phyloP scores from a whole-genome alignment of 2,329 filamentous ascomycete species.

The Alternaria atra region DNA sequence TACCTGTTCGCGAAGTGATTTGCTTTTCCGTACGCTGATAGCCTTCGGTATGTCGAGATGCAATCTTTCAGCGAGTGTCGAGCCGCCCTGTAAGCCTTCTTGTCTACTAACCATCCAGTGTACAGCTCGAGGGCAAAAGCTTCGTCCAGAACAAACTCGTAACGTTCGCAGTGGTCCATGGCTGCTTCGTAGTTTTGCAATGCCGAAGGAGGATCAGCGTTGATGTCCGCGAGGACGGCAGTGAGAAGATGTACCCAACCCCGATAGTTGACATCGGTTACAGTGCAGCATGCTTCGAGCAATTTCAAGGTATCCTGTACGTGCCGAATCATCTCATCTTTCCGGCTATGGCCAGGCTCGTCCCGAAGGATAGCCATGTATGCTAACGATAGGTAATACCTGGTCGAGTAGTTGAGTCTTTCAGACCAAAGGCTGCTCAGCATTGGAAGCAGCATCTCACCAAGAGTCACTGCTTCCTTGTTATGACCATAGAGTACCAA shows the following conservation, averaged over 20 bases:
- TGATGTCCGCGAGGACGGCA: constrained; percentile 73
- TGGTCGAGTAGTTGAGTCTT: constrained; percentile 53
- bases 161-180: constrained; percentile 74
- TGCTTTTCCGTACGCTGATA: constrained; percentile 75
- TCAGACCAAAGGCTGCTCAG: constrained; percentile 56
- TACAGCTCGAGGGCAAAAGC: constrained; percentile 78
- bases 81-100: constrained; percentile 72
- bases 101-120: constrained; percentile 73
- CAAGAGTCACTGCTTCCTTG: constrained; percentile 54
- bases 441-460: constrained; percentile 52
- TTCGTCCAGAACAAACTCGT: constrained; percentile 75
- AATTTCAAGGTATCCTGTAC: constrained; percentile 66
- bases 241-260: constrained; percentile 73
- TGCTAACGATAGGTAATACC: constrained; percentile 55
- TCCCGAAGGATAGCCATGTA: constrained; percentile 53
- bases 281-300: constrained; percentile 70
- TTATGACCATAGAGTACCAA: constrained; percentile 56
- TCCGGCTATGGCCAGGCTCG: constrained; percentile 49
- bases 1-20: constrained; percentile 74
- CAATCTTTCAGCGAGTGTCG: constrained; percentile 74
- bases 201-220: constrained; percentile 61
- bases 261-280: constrained; percentile 76
- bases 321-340: constrained; percentile 61
- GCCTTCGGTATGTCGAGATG: constrained; percentile 71
- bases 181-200: constrained; percentile 74